Evolutionary conservation across 805 yeast genomes (phyloP).

Genomic region (Yarrowia keelungensis): DNA sequence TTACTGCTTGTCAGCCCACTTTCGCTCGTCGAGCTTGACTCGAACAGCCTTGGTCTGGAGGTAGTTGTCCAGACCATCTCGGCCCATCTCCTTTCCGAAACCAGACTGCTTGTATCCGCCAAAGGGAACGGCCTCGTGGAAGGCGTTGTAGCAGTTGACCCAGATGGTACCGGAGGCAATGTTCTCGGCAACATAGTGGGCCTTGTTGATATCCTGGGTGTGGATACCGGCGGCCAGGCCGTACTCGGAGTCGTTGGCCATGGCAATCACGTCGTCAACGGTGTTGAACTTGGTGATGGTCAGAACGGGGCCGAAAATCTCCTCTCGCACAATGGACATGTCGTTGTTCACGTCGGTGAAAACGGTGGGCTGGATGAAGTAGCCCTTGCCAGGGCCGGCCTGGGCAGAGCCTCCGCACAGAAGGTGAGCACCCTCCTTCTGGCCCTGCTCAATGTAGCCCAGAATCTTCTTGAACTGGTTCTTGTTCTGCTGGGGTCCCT

Average conservation of each 20-base stretch:
- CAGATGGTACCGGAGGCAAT: slow-evolving; percentile 73
- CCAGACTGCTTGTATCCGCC: slow-evolving; percentile 85
- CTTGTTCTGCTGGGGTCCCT: slow-evolving; percentile 89
- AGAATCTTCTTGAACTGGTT: slow-evolving; percentile 77
- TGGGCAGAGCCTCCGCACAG: slow-evolving; percentile 75
- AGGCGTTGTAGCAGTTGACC: slow-evolving; percentile 72
- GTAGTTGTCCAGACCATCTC: slow-evolving; percentile 71
- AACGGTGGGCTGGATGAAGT: slow-evolving; percentile 75
- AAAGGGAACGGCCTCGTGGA: slow-evolving; percentile 71
- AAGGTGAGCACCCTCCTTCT: slow-evolving; percentile 80
- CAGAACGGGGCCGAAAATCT: slow-evolving; percentile 91
- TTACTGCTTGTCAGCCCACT: slow-evolving; percentile 35
- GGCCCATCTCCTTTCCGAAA: slow-evolving; percentile 81
- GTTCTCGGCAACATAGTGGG: slow-evolving; percentile 66
- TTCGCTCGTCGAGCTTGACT: slow-evolving; percentile 50
- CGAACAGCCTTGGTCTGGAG: slow-evolving; percentile 80
- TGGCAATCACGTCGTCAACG: slow-evolving; percentile 69
- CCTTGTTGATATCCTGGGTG: slow-evolving; percentile 68
- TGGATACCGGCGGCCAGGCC: slow-evolving; percentile 87
- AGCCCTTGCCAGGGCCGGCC: slow-evolving; percentile 58
- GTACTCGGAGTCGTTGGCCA: slow-evolving; percentile 75
- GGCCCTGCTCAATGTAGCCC: slow-evolving; percentile 75
- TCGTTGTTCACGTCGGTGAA: slow-evolving; percentile 71
- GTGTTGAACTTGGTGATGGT: slow-evolving; percentile 67
- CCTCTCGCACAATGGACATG: slow-evolving; percentile 75